Percentiles rank a stretch among this genome's conserved stretches.
Evolutionary conservation across 805 yeast species (phyloP).

Genomic region (Metschnikowia drakensbergensis): DNA sequence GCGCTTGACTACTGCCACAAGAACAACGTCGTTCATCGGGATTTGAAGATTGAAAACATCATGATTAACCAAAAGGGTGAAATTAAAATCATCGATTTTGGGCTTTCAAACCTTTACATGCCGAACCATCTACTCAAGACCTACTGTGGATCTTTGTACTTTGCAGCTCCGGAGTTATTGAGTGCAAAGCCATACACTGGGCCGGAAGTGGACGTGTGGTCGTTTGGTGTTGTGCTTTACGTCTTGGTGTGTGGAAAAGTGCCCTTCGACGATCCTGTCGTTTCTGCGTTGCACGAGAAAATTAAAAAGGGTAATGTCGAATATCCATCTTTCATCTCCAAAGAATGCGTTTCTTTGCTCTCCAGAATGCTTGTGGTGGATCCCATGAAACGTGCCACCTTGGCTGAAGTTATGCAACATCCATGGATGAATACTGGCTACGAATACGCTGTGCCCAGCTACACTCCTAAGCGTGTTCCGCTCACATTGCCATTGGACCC

Average conservation of each 20-base stretch:
- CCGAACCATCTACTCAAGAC: constrained; percentile 74
- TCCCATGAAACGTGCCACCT: constrained; percentile 72
- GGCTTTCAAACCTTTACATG: constrained; percentile 83
- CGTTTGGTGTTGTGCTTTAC: constrained; percentile 93
- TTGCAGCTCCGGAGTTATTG: constrained; percentile 96
- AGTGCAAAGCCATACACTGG: constrained; percentile 92
- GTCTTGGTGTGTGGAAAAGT: constrained; percentile 97
- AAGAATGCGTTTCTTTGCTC: constrained; percentile 74
- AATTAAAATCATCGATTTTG: constrained; percentile 93
- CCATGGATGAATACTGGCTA: constrained; percentile 95
- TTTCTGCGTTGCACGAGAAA: constrained; percentile 86
- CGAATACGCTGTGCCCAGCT: constrained; percentile 65
- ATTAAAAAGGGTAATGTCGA: constrained; percentile 90
- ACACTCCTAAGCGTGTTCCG: constrained; percentile 77
- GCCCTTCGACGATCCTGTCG: constrained; percentile 95
- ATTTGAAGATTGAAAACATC: constrained; percentile 91
- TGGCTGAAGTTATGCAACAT: constrained; percentile 76
- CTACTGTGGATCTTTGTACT: constrained; percentile 94
- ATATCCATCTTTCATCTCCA: constrained; percentile 77
- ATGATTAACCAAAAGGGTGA: constrained; percentile 93
- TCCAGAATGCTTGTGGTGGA: constrained; percentile 90
- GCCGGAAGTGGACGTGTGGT: constrained; percentile 98
- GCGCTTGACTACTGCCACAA: constrained; percentile 92
- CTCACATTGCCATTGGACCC: constrained; percentile 64
- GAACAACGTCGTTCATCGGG: constrained; percentile 95